Conservation (phyloP, 75 land plant genomes). For the Pinus taeda region DNA sequence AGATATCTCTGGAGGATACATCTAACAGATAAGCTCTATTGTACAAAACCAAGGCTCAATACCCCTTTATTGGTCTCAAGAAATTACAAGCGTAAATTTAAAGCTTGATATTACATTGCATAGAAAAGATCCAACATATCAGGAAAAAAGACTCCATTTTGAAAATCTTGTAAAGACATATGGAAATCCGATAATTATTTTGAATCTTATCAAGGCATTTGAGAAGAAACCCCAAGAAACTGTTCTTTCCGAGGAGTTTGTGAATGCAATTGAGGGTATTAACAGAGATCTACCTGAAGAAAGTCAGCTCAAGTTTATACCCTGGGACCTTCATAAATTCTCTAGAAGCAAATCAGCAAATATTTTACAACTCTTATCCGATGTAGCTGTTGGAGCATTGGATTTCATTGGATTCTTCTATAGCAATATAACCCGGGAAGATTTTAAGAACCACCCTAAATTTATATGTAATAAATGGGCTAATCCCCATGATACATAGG, state of each 20-base stretch:
- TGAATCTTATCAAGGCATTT: conserved; percentile 74
- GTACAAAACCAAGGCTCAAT: conserved; percentile 85
- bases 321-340: conserved; percentile 67
- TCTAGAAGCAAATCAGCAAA: conserved; percentile 50
- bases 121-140: conserved; percentile 64
- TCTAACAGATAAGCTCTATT: conserved; percentile 60
- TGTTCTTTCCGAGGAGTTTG: conserved; percentile 72
- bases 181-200: conserved; percentile 82
- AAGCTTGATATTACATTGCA: conserved; percentile 69
- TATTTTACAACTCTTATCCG: conserved; percentile 43
- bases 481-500: too few species aligned
- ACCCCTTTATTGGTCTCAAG: conserved; percentile 90
- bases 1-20: conserved; percentile 32
- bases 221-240: conserved; percentile 83
- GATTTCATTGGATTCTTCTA: conserved; percentile 56
- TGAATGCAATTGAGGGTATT: conserved; percentile 55
- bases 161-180: conserved; percentile 81
- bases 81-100: conserved; percentile 43
- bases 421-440: conserved; percentile 40
- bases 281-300: conserved; percentile 50
- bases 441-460: too few species aligned
- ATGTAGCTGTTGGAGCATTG: conserved; percentile 51
- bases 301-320: conserved; percentile 58
- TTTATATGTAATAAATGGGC: too few species aligned
- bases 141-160: conserved; percentile 80